phyloP scores from a whole-genome alignment of 805 yeast species.

The Starmera caribaea region DNA sequence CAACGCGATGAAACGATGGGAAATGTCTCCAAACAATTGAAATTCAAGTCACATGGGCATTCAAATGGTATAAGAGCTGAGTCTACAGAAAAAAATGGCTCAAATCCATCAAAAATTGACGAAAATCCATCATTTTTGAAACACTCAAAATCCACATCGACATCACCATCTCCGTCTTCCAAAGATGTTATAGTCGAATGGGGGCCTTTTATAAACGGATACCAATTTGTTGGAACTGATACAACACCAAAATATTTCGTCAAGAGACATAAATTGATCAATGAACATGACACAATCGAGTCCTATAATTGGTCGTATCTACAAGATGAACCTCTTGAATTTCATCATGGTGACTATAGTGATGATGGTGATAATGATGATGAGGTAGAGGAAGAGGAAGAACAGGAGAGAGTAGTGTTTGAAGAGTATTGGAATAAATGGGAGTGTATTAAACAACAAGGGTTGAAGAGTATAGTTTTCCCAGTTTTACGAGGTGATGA shows the following conservation, averaged over 20 bases:
- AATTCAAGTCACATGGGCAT: too few relatives aligned
- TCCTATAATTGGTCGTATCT: slow-evolving; percentile 14
- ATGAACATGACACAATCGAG: not conserved
- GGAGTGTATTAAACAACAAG: slow-evolving; percentile 10
- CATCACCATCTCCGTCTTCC: not conserved
- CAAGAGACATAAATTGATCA: not conserved
- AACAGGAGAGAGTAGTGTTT: slow-evolving; percentile 1
- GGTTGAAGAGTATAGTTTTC: slow-evolving; percentile 11
- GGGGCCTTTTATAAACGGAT: slow-evolving; percentile 20
- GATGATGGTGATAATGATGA: too few relatives aligned
- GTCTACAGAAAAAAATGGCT: too few relatives aligned
- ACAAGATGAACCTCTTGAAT: slow-evolving; percentile 7
- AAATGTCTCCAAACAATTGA: too few relatives aligned
- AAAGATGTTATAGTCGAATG: slow-evolving; percentile 9
- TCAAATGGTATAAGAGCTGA: too few relatives aligned
- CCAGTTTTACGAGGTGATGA: slow-evolving; percentile 23
- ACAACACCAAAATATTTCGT: not conserved
- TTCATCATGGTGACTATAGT: too few relatives aligned
- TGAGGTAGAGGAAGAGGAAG: not conserved
- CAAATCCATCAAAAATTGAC: too few relatives aligned
- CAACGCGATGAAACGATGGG: too few relatives aligned
- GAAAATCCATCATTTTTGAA: not conserved
- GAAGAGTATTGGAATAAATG: slow-evolving; percentile 20
- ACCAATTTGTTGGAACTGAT: slow-evolving; percentile 10
- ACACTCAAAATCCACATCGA: not conserved